Base-by-base conservation (phyloP, 2,329 filamentous ascomycete genomes). In the Plectosphaerella plurivora region DNA sequence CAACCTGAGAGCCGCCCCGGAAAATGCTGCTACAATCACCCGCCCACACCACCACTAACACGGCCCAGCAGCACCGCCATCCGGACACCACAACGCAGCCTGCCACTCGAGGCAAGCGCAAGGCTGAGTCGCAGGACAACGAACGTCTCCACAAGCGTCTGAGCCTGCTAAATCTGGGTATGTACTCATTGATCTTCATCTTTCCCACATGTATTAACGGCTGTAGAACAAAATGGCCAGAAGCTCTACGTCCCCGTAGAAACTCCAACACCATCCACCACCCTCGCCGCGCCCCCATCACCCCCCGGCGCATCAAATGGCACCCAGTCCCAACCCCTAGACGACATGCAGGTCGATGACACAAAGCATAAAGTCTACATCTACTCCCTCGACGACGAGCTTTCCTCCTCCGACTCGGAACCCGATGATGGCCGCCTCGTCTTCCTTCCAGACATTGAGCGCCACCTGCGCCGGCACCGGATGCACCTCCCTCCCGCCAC, bases 341-440 rank as follows among this genome's bases (percentile, higher is more conserved):
- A 82, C 57, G 87, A 91, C 52, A 97, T 97, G 93, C 81, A 88
- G 53, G 67, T 97, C 55, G 92, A 97, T 71, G 87, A 96, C 70
- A 87, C 89, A 33, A 88, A 89, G 62, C 79, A 96, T 73, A 89
- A 88, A 64, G 84, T 97, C 55, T 97, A 94, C 76, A 91, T 99
- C 61, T 87, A 92, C 74, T 86, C 95, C 69, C 77, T 99, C 10
- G 91, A 96, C 65, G 88, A 88, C 61, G 93, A 97, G 71, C 81
- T 97, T 33, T 86, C 87, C 14, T 74, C 73, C 8, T 67, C 68
- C 25, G 83, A 88, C 55, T 73, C 77, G 47, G 75, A 82, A 42
- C 77, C 84, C 52, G 76, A 79, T 55, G 75, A 81, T 20, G 79
- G 81, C 59, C 79, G 75, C 59, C 79, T 95, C 46, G 78, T 92